A percentile compares a stretch with the other conserved stretches of the same genome.
Evolutionary conservation across 225 moss, liverwort and hornwort genomes (phyloP).

Genomic region (Anthoceros angustus): DNA sequence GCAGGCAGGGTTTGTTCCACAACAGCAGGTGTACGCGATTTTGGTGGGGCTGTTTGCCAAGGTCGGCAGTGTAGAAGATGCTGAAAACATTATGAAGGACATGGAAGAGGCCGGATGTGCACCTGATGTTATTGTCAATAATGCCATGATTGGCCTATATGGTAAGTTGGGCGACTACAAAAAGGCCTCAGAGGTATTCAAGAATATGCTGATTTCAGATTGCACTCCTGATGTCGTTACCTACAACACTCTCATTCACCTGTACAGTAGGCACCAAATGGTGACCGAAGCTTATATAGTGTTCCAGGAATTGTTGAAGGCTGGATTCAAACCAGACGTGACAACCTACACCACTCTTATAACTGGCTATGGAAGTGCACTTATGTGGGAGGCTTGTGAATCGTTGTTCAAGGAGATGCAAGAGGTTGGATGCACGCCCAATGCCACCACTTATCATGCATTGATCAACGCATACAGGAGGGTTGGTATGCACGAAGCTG

Average conservation of each 20-base stretch:
- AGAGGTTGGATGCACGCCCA: constrained; percentile 14
- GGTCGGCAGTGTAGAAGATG: constrained; percentile 28
- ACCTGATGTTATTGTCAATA: constrained; percentile 36
- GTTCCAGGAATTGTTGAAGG: constrained; percentile 32
- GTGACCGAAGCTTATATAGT: constrained; percentile 26
- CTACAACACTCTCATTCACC: constrained; percentile 32
- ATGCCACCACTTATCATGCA: constrained; percentile 21
- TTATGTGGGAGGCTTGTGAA: constrained; percentile 38
- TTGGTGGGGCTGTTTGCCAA: constrained; percentile 28
- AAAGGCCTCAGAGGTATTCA: constrained; percentile 32
- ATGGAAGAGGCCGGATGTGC: constrained; percentile 30
- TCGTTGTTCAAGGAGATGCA: constrained; percentile 24
- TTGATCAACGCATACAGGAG: constrained; percentile 30
- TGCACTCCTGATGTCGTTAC: constrained; percentile 29
- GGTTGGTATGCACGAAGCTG: constrained; percentile 27
- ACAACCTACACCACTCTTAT: constrained; percentile 27
- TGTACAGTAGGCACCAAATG: constrained; percentile 28
- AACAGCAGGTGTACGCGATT: constrained; percentile 20
- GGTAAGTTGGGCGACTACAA: constrained; percentile 20
- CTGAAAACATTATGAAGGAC: constrained; percentile 24
- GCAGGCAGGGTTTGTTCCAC: constrained; percentile 19
- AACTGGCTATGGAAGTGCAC: constrained; percentile 26
- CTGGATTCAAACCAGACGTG: constrained; percentile 30
- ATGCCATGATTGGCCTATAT: constrained; percentile 37
- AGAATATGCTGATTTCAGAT: constrained; percentile 35